Evolutionary conservation across 2,329 filamentous ascomycete genomes (phyloP).

Genomic region (Xylariomycetidae sp.): DNA sequence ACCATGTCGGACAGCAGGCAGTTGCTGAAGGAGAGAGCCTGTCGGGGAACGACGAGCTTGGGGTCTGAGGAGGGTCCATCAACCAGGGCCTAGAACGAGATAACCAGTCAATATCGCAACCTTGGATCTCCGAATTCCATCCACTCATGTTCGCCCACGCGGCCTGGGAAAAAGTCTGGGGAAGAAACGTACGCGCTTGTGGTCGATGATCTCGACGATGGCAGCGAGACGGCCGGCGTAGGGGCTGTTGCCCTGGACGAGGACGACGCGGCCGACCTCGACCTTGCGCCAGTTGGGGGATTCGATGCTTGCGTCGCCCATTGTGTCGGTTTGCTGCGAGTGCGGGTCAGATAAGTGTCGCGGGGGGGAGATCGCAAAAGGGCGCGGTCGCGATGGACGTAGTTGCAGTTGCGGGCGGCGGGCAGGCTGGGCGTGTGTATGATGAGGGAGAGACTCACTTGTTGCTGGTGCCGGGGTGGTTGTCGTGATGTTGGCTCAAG

Average conservation of each 20-base stretch:
- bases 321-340: slow-evolving; percentile 56
- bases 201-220: slow-evolving; percentile 99
- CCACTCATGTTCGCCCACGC: slow-evolving; percentile 1
- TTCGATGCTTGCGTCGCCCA: slow-evolving; percentile 78
- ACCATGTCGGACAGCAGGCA: slow-evolving; percentile 85
- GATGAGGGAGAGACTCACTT: slow-evolving; percentile 19
- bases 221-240: slow-evolving; percentile 80
- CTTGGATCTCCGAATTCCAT: too few relatives aligned
- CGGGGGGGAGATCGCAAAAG: neutral
- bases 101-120: slow-evolving; percentile 24
- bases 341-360: slow-evolving; percentile 17
- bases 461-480: slow-evolving; percentile 15
- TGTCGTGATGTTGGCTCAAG: slow-evolving; percentile 21
- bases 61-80: slow-evolving; percentile 85
- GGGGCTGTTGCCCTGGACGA: slow-evolving; percentile 75
- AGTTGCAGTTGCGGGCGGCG: neutral
- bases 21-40: slow-evolving; percentile 74
- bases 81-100: slow-evolving; percentile 70
- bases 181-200: slow-evolving; percentile 87
- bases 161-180: slow-evolving; percentile 4
- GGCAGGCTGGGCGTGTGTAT: slow-evolving; percentile 2
- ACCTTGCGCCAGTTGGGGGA: slow-evolving; percentile 88
- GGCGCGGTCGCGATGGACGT: neutral
- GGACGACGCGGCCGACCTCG: slow-evolving; percentile 95
- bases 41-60: slow-evolving; percentile 76